A percentile compares a stretch with the other conserved stretches of the same genome.
Conservation (phyloP, 1,139 yeast genomes). For the Pichia sp. region DNA sequence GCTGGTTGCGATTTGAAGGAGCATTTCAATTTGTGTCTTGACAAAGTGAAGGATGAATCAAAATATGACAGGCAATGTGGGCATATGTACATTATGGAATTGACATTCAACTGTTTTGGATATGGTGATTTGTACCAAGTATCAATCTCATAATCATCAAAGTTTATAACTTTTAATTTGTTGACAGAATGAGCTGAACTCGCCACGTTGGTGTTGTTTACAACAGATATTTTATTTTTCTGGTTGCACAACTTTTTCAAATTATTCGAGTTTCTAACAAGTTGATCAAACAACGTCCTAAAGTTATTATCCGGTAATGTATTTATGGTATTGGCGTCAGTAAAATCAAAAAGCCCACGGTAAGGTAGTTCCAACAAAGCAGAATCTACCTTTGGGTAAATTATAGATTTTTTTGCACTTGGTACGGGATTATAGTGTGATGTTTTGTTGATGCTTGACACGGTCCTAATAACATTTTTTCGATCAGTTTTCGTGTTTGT, state of each 20-base stretch:
- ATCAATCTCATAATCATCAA: conserved; percentile 65
- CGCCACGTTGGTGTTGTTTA: neutral
- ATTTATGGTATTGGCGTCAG: conserved; percentile 51
- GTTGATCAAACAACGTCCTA: conserved; percentile 37
- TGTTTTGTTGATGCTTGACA: too few species aligned
- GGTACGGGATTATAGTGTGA: too few species aligned
- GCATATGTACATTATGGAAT: conserved; percentile 62
- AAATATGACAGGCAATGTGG: conserved; percentile 81
- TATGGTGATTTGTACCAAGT: conserved; percentile 95
- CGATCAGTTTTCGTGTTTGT: neutral
- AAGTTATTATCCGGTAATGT: conserved; percentile 54
- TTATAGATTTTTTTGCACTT: neutral
- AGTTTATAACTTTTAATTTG: conserved; percentile 40
- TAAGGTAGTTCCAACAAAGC: conserved; percentile 44
- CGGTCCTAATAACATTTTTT: neutral
- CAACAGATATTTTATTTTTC: conserved; percentile 15
- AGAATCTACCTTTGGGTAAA: conserved; percentile 18
- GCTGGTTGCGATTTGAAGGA: conserved; percentile 67
- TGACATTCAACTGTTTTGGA: conserved; percentile 74
- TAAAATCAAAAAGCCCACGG: conserved; percentile 51
- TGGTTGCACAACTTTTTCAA: conserved; percentile 23
- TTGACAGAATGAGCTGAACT: conserved; percentile 14
- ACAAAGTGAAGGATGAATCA: conserved; percentile 57
- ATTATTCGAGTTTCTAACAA: conserved; percentile 16
- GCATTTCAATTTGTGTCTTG: conserved; percentile 70